Evolutionary conservation across 2,329 filamentous ascomycete species (phyloP), one percentile per base, ranked within the genome.

Genomic region (Fusarium clavum): DNA sequence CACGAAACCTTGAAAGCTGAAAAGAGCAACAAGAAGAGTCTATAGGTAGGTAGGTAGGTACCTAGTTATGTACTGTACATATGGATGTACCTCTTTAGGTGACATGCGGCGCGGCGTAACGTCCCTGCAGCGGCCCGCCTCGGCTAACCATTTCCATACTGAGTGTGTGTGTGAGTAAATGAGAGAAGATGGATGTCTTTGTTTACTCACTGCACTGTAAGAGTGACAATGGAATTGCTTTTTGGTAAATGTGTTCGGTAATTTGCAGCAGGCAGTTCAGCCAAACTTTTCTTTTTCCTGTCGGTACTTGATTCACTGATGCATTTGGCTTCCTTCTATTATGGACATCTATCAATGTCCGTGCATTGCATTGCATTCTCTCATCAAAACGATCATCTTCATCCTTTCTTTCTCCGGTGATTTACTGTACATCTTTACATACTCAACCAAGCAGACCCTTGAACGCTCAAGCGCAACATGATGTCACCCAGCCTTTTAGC

Each of bases 61-160:
- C 24, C 24, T 24, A 24, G 24, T 24, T 12, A 30, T 14, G 13
- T 30, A 30, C 29, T 30, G 32, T 34, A 34, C 32, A 18, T 38
- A 38, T n/a, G 34, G 9, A 38, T n/a, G 34, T 34, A 34, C 16
- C 32, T 59, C 27, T 27, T 40, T 20, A 52, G 48, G 9, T 56
- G 43, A 49, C 59, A 54, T 22, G 32, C 54, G 63, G 55, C 32
- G 25, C 44, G n/a, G 62, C 61, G 55, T 30, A 62, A 71, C 72
- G 72, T 70, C 72, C 62, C 56, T 74, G 72, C 72, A 74, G 68
- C 70, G 69, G 70, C 49, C 61, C 70, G 70, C 38, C 18, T 64
- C 68, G 67, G 71, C 60, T 72, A 70, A 57, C 63, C 46, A 48
- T 70, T 69, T 69, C 66, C 67, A 32, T 52, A 11, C 44, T 22